Conservation (phyloP, 768 basidiomycete genomes). For the Pholiota molesta region DNA sequence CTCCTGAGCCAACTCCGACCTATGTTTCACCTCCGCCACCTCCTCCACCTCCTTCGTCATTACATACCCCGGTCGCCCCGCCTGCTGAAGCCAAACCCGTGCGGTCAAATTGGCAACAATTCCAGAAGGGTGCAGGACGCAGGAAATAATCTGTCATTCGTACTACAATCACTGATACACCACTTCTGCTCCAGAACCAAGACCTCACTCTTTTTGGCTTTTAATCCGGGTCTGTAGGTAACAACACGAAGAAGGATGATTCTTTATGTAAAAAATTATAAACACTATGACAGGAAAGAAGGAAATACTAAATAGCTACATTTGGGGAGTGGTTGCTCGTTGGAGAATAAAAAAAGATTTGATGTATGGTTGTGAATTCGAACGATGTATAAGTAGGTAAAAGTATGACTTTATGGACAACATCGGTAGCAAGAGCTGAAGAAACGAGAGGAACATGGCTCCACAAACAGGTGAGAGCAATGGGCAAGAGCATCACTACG, state of each 20-base stretch:
- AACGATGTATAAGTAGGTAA: conserved; percentile 22
- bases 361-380: conserved; percentile 23
- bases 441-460: conserved; percentile 24
- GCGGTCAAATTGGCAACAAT: conserved; percentile 62
- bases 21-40: conserved; percentile 24
- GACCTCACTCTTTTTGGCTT: conserved; percentile 1
- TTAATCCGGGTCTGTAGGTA: conserved; percentile 3
- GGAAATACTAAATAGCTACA: conserved; percentile 56
- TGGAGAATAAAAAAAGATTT: conserved; percentile 13
- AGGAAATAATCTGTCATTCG: conserved; percentile 21
- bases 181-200: not conserved
- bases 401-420: conserved; percentile 28
- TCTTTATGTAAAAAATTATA: conserved; percentile 14
- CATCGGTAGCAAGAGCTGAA: conserved; percentile 30
- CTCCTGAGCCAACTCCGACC: conserved; percentile 21
- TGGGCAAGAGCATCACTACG: conserved; percentile 30
- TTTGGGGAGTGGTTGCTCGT: conserved; percentile 31
- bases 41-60: conserved; percentile 15
- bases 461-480: conserved; percentile 13
- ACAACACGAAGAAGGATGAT: conserved; percentile 11
- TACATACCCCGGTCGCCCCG: conserved; percentile 13
- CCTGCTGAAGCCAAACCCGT: conserved; percentile 31
- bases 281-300: conserved; percentile 14
- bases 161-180: not conserved
- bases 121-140: conserved; percentile 43